phyloP scores from a whole-genome alignment of 1,284 basidiomycete species.

The Puccinia coronata region DNA sequence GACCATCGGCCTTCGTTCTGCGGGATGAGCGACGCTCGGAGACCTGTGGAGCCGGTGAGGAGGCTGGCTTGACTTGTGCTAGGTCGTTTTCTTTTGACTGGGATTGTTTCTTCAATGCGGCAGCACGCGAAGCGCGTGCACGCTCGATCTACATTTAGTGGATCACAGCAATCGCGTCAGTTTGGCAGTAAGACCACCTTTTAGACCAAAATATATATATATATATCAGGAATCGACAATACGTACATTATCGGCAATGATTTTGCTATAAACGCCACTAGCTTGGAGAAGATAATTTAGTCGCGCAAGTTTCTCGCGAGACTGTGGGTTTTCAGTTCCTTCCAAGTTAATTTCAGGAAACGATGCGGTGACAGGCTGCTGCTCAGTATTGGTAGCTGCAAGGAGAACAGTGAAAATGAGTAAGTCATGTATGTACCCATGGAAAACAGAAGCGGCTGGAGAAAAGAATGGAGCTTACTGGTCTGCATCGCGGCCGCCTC shows the following conservation, averaged over 20 bases:
- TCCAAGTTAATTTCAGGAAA: conserved; percentile 24
- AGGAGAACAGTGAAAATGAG: not conserved
- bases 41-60: not conserved
- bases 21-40: conserved; percentile 22
- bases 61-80: conserved; percentile 1
- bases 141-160: conserved; percentile 35
- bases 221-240: not conserved
- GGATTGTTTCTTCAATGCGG: conserved; percentile 31
- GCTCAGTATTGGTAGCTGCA: not conserved
- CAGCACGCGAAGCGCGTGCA: conserved; percentile 32
- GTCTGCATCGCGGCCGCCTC: not conserved
- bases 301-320: conserved; percentile 35
- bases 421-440: not conserved
- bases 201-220: not conserved
- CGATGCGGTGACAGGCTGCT: not conserved
- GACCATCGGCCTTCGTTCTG: conserved; percentile 15
- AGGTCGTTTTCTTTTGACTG: conserved; percentile 10
- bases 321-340: conserved; percentile 33
- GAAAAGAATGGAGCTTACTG: not conserved
- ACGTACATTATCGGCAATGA: conserved; percentile 46
- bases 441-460: not conserved
- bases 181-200: not conserved
- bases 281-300: conserved; percentile 47
- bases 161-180: not conserved
- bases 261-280: conserved; percentile 47